Conservation (phyloP, 768 basidiomycete species). For the Lactarius trivialis region DNA sequence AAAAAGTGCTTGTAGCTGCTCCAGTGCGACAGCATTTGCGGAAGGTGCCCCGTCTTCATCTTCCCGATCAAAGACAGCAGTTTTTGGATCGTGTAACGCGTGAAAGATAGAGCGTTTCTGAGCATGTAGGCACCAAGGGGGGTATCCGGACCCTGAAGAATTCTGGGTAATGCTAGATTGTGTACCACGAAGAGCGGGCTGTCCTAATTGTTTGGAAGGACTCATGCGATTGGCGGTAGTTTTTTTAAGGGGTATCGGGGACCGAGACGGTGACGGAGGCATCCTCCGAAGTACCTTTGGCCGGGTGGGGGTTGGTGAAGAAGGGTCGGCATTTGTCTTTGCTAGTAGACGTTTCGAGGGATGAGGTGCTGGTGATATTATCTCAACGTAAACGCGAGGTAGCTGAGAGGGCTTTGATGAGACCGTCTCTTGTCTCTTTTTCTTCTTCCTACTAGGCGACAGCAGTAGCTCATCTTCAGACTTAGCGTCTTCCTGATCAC, state of each 20-base stretch:
- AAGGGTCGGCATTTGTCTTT: neutral
- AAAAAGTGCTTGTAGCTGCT: constrained; percentile 59
- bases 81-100: constrained; percentile 34
- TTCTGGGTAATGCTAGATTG: constrained; percentile 25
- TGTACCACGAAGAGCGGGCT: neutral
- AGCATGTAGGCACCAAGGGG: constrained; percentile 40
- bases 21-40: constrained; percentile 46
- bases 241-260: neutral
- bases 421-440: neutral
- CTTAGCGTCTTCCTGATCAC: neutral
- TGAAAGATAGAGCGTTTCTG: constrained; percentile 55
- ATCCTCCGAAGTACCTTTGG: neutral
- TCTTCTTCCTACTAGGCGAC: neutral
- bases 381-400: constrained; percentile 9
- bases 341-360: constrained; percentile 2
- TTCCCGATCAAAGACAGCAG: constrained; percentile 24
- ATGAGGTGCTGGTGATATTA: constrained; percentile 13
- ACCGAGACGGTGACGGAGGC: neutral
- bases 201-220: neutral
- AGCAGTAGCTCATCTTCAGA: constrained; percentile 21
- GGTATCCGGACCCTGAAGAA: constrained; percentile 38
- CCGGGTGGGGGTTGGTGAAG: constrained; percentile 16
- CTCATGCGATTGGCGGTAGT: neutral
- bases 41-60: constrained; percentile 32
- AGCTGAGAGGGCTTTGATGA: constrained; percentile 8